These are phyloP conservation scores for Sedum album DNA, from an alignment of 164 flowering plant genomes.

Conservation along the genomic window DNA sequence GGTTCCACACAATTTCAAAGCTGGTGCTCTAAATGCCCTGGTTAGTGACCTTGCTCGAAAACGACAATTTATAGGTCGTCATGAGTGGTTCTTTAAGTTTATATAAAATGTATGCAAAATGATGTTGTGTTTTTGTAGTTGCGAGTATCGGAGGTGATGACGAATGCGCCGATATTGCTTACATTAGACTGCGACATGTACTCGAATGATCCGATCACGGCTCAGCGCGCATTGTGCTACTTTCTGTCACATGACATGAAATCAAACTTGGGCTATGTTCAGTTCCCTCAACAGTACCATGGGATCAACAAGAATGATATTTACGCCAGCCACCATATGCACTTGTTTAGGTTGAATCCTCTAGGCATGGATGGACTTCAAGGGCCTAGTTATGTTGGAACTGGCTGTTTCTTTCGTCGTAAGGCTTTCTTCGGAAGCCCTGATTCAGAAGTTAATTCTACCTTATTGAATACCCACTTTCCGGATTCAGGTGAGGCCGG, in stretches of 20 bases:
- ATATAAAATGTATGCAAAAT: no score
- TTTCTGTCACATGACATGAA: conserved; percentile 21
- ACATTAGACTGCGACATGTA: conserved; percentile 56
- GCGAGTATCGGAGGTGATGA: conserved; percentile 51
- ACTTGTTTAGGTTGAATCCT: conserved; percentile 28
- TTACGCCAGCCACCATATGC: conserved; percentile 27
- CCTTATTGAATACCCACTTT: conserved; percentile 23
- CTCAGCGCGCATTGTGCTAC: conserved; percentile 45
- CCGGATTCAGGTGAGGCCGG: conserved; percentile 9
- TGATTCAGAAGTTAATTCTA: conserved; percentile 1
- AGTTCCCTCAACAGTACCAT: conserved; percentile 47
- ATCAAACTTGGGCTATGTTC: conserved; percentile 37
- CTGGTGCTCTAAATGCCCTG: conserved; percentile 84
- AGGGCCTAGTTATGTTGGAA: conserved; percentile 50
- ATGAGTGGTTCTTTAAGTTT: no score
- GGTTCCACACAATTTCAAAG: conserved; percentile 62
- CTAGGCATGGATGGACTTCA: conserved; percentile 48
- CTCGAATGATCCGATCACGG: conserved; percentile 54
- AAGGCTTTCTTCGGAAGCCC: conserved; percentile 46
- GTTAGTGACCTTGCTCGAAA: conserved; percentile 35
- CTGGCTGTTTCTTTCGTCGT: conserved; percentile 50
- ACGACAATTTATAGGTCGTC: no score
- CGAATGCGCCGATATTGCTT: conserved; percentile 55
- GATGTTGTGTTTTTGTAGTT: conserved; percentile 23
- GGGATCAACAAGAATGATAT: conserved; percentile 44